Base-by-base conservation (phyloP, 2,329 filamentous ascomycete genomes). In the Fonsecaea monophora region DNA sequence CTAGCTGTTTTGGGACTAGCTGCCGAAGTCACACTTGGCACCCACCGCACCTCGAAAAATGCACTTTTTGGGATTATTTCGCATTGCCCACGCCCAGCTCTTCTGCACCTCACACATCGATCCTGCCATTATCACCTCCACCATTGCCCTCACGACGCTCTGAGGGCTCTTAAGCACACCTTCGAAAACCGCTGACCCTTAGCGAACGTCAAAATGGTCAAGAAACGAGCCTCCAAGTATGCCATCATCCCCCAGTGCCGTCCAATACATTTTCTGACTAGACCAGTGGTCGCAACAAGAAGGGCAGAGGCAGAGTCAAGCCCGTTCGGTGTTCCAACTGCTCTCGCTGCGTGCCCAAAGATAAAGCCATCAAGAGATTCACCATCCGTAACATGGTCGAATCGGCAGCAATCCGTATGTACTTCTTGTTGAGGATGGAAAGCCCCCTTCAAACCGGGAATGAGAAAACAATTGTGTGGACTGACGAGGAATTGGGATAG, bases 331-430 rank as follows among this genome's bases (percentile, higher is more conserved):
- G 86, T 90, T 92, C 87, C 85, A 92, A 90, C 89, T 95, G 86
- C 89, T 92, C 86, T 81, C 88, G 90, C 85, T 93, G 90, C 88
- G 96, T 92, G 70, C 94, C 94, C 83, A 99, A 99, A 91, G 95
- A 99, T 82, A 99, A 99, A 92, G 95, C 96, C 77, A 98, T 99
- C 89, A 99, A 99, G 93, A 90, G 95, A 86, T 99, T 99, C 89
- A 99, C 95, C 86, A 91, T 99, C 89, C 91, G 95, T 84, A 98
- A 99, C 91, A 99, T 99, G 95, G 95, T 99, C 76, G 95, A 99
- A 87, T 97, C 94, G 80, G 95, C 96, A 80, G 95, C 95, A 81
- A 98, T 99, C 83, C 95, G 96, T 98, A 94, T 80, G 94, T 92
- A 53, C 53, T 35, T 15, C 59, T 6, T n/a, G 25, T 42, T 10